Evolutionary conservation across 805 yeast genomes (phyloP), one percentile per base, ranked within the genome.

Genomic region (Yamadazyma sp.): DNA sequence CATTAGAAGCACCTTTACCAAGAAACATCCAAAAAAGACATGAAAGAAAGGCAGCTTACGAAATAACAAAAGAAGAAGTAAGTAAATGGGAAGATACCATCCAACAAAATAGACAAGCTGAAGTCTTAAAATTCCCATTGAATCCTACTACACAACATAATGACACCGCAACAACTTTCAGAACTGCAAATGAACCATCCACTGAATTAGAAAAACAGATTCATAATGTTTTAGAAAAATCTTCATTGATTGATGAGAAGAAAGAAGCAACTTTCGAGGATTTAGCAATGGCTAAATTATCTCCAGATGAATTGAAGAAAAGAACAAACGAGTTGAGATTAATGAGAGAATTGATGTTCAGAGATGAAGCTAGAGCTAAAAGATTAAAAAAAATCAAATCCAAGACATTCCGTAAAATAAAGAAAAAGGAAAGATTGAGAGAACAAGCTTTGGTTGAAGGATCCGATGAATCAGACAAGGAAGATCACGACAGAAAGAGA

Each of bases 311-410:
- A 33, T 62, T 91, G 65, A 64, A 68, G 36, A 78, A 80, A 55
- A 73, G 94, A 40, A 82, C 93, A 6, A 76, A 78, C 40, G 96
- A 91, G 60, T 70, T 91, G 48, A 76, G 98, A 48, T 62, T 84
- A 52, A 87, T 88, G 96, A 76, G 98, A 45, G 98, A 93, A 55
- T 74, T 91, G 44, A 86, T 91, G 96, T 93, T 88, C 66, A 75
- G 98, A 50, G 97, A 91, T 51, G 97, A 91, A 65, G 76, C 81
- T 53, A 82, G 86, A 52, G 89, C 98, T 7, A 88, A 78, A 60
- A 76, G 98, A 49, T 73, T 93, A 52, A 91, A 91, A 68, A 93
- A 91, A 65, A 93, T 93, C 60, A 93, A 93, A 60, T 87, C 96
- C 24, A 93, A 91, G 61, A 74, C 87, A 1, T 93, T 80, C 61